Conservation (phyloP, 2,329 filamentous ascomycete species). For the Macrophomina tecta region DNA sequence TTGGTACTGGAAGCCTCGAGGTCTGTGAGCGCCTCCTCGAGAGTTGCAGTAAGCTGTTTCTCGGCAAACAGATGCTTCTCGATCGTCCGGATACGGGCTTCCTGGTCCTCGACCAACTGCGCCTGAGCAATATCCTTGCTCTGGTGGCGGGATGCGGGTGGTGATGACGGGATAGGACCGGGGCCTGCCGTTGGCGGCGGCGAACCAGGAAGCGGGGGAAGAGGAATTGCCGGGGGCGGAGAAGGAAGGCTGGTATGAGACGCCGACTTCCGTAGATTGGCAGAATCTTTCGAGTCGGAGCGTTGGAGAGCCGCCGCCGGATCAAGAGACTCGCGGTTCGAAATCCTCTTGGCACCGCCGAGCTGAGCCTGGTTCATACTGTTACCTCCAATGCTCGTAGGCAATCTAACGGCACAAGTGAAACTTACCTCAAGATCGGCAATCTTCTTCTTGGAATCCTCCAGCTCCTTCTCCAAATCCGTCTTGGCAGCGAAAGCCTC, state of each 20-base stretch:
- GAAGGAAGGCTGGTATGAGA: conserved; percentile 87
- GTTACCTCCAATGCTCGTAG: conserved; percentile 36
- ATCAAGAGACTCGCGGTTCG: conserved; percentile 51
- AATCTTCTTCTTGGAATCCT: conserved; percentile 79
- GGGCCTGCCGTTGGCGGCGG: conserved; percentile 38
- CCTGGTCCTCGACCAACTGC: conserved; percentile 91
- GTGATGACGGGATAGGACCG: conserved; percentile 51
- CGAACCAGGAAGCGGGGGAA: conserved; percentile 80
- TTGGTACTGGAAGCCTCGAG: conserved; percentile 91
- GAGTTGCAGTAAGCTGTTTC: conserved; percentile 91
- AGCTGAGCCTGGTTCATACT: conserved; percentile 61
- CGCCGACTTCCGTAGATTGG: conserved; percentile 79
- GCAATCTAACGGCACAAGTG: not conserved
- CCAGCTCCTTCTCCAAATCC: conserved; percentile 66
- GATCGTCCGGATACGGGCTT: conserved; percentile 91
- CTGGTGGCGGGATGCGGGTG: conserved; percentile 70
- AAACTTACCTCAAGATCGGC: conserved; percentile 74
- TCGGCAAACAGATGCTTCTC: conserved; percentile 97
- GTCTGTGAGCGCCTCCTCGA: conserved; percentile 94
- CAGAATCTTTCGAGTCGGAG: conserved; percentile 42
- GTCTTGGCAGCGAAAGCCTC: conserved; percentile 48
- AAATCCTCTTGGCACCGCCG: conserved; percentile 60
- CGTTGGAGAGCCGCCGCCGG: conserved; percentile 36
- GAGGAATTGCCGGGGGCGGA: conserved; percentile 92
- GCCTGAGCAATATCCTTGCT: conserved; percentile 81